Evolutionary conservation across 2,329 filamentous ascomycete genomes (phyloP).

Genomic region (Fusarium avenaceum): DNA sequence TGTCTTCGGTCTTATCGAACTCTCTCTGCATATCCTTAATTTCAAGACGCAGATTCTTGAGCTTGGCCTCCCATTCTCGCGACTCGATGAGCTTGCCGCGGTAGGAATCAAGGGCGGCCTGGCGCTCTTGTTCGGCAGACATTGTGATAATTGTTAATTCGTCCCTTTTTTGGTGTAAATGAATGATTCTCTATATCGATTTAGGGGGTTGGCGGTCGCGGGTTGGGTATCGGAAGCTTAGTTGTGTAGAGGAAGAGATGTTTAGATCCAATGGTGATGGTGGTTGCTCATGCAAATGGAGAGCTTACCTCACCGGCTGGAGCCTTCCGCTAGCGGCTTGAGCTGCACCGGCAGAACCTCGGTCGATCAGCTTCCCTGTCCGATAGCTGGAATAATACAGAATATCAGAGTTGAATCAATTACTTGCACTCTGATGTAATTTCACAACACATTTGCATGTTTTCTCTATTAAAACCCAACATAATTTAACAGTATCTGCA

Average conservation of each 20-base stretch:
- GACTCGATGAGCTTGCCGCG: conserved; percentile 90
- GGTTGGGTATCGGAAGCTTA: conserved; percentile 34
- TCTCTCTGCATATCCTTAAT: conserved; percentile 97
- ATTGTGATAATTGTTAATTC: conserved; percentile 53
- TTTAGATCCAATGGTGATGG: conserved; percentile 32
- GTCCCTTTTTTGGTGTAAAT: not conserved
- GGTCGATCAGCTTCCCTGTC: conserved; percentile 19
- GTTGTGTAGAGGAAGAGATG: conserved; percentile 33
- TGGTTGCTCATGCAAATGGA: conserved; percentile 46
- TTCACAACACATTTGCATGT: too few relatives aligned
- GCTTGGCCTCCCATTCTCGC: conserved; percentile 98
- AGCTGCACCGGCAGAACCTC: conserved; percentile 52
- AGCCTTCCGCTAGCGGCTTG: conserved; percentile 53
- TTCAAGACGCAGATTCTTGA: conserved; percentile 92
- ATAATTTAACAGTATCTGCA: too few relatives aligned
- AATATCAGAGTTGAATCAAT: not conserved
- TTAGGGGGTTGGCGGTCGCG: conserved; percentile 2
- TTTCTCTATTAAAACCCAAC: too few relatives aligned
- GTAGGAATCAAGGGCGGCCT: conserved; percentile 81
- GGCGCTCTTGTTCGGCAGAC: conserved; percentile 70
- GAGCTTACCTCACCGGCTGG: conserved; percentile 60
- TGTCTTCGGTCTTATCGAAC: conserved; percentile 97
- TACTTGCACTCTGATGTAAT: too few relatives aligned
- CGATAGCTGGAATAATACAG: not conserved
- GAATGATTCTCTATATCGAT: not conserved